Evolutionary conservation across 2,329 filamentous ascomycete genomes (phyloP), one percentile per base, ranked within the genome.

Genomic region (Neofusicoccum ribis): DNA sequence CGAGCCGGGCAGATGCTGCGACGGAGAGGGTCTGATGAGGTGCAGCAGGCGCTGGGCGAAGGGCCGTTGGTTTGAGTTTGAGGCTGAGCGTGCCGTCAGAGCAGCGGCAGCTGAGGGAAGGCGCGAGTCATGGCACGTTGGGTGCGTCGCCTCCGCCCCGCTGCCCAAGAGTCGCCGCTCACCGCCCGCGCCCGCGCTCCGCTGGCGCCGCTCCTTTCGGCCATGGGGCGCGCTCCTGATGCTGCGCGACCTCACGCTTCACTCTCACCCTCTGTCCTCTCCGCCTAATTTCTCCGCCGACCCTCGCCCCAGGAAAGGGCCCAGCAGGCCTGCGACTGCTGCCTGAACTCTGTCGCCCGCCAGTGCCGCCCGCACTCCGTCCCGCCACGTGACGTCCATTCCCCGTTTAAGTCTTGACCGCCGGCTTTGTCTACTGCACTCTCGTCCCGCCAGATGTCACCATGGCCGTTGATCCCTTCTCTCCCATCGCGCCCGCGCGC

Each of bases 401-500:
- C 47, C 66, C 69, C 72, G 3, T 17, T 51, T n/a, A 39, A 31
- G 23, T 44, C 20, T 43, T 54, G 44, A 46, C 59, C 31, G 65
- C 59, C 49, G 34, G 56, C 31, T 71, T 37, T 20, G 41, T 20
- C 27, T 31, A n/a, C 27, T 36, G 14, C 17, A 11, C 54, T 27
- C 34, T 23, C n/a, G 43, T 23, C 43, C 27, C 49, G 46, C 72
- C 76, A 74, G 72, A 83, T 83, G 81, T 79, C 84, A 90, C 81
- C 76, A 96, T 96, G 93, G 89, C 87, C 82, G 85, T 91, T 81
- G 94, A 97, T 83, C 89, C 91, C 79, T 87, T 97, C 78, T 91
- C 93, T 77, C 93, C 94, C 79, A 88, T 93, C 82, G 91, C 93
- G 79, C 93, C 93, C 76, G 94, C 93, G 81, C 91, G 91, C 85